Evolutionary conservation across 371 early-diverging fungal genomes (phyloP).

Genomic region (Batrachochytrium dendrobatidis): DNA sequence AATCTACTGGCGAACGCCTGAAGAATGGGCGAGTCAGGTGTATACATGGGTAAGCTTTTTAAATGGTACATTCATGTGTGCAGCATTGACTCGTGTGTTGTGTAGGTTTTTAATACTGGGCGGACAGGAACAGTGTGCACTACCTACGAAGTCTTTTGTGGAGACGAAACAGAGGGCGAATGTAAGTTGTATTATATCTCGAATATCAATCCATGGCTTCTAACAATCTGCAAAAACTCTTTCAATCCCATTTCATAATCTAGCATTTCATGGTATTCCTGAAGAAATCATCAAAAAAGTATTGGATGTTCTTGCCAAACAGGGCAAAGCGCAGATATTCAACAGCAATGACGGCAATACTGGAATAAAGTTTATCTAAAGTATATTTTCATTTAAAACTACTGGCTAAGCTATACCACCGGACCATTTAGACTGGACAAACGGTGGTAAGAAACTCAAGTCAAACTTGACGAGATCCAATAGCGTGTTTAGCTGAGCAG

Average conservation of each 20-base stretch:
- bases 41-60: constrained; percentile 64
- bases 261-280: constrained; percentile 73
- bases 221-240: constrained; percentile 12
- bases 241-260: constrained; percentile 6
- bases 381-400: no score
- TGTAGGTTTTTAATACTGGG: constrained; percentile 62
- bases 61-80: no score
- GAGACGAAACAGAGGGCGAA: constrained; percentile 64
- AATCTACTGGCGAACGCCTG: constrained; percentile 81
- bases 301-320: constrained; percentile 66
- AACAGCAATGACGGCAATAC: constrained; percentile 61
- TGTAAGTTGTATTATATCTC: constrained; percentile 34
- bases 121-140: constrained; percentile 74
- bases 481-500: no score
- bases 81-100: no score
- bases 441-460: no score
- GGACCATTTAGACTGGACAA: no score
- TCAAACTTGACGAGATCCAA: no score
- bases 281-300: constrained; percentile 59
- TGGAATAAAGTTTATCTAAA: constrained; percentile 77
- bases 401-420: no score
- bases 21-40: constrained; percentile 78
- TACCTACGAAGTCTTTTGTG: constrained; percentile 73
- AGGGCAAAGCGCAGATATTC: constrained; percentile 75
- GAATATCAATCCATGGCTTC: constrained; percentile 14